phyloP scores from a whole-genome alignment of 2,329 filamentous ascomycete genomes.

The Colletotrichum chrysophilum region DNA sequence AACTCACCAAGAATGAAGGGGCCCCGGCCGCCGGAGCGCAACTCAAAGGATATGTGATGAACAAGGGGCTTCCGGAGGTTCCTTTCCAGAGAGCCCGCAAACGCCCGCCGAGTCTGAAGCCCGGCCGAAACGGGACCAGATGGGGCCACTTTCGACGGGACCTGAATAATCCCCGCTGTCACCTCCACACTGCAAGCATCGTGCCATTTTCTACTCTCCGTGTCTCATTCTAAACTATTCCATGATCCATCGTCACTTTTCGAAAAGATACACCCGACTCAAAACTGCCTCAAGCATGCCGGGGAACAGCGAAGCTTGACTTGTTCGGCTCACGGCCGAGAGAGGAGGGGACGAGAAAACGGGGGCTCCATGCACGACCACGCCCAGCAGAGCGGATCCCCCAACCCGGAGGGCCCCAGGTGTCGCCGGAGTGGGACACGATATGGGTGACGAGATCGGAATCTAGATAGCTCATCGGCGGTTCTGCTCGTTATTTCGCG shows the following conservation, averaged over 20 bases:
- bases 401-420: not conserved
- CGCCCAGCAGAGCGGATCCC: not conserved
- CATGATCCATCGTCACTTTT: not conserved
- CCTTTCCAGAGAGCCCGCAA: not conserved
- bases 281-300: not conserved
- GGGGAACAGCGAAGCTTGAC: not conserved
- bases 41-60: not conserved
- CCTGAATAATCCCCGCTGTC: not conserved
- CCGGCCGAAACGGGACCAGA: not conserved
- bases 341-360: not conserved
- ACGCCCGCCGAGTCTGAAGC: not conserved
- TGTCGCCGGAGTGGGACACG: slow-evolving; percentile 5
- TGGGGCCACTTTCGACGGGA: not conserved
- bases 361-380: not conserved
- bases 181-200: slow-evolving; percentile 6
- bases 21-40: not conserved
- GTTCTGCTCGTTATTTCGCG: not conserved
- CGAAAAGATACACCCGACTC: not conserved
- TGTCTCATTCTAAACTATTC: not conserved
- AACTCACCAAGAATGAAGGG: not conserved
- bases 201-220: not conserved
- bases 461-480: slow-evolving; percentile 7
- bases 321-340: slow-evolving; percentile 3
- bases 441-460: slow-evolving; percentile 8
- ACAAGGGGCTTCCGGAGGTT: not conserved